These are phyloP conservation scores for Tolypocladium ophioglossoides DNA, from an alignment of 2,329 filamentous ascomycete species.

Conservation along the genomic window DNA sequence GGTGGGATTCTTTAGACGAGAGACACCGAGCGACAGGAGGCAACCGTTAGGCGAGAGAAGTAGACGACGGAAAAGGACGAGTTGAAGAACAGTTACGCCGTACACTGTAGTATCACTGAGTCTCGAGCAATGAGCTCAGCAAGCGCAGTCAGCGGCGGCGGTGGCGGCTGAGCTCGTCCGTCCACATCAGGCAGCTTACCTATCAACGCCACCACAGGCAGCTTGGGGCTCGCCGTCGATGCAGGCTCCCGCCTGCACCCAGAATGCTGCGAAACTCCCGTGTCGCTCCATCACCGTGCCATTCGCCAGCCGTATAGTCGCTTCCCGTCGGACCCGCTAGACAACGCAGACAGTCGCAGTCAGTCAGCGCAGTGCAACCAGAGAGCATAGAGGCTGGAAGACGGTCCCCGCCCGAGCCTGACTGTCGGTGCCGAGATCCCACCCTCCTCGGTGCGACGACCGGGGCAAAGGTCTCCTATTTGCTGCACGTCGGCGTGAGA, in stretches of 20 bases:
- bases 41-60: background rate
- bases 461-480: background rate
- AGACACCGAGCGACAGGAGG: background rate
- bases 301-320: background rate
- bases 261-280: background rate
- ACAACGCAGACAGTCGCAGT: background rate
- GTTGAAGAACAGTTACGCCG: no score
- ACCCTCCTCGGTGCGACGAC: background rate
- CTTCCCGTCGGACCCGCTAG: background rate
- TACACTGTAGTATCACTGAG: no score
- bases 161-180: no score
- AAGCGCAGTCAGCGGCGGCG: no score
- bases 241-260: background rate
- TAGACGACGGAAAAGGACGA: no score
- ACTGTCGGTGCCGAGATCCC: background rate
- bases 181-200: no score
- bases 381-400: background rate
- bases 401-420: background rate
- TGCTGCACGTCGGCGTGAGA: background rate
- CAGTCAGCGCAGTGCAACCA: background rate
- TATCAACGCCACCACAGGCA: no score
- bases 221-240: background rate
- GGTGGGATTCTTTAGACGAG: background rate
- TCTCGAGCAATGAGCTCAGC: no score
- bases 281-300: background rate